Percentiles rank a stretch among this genome's conserved stretches.
Evolutionary conservation across 2,329 filamentous ascomycete species (phyloP).

Genomic region (Phialophora expanda): DNA sequence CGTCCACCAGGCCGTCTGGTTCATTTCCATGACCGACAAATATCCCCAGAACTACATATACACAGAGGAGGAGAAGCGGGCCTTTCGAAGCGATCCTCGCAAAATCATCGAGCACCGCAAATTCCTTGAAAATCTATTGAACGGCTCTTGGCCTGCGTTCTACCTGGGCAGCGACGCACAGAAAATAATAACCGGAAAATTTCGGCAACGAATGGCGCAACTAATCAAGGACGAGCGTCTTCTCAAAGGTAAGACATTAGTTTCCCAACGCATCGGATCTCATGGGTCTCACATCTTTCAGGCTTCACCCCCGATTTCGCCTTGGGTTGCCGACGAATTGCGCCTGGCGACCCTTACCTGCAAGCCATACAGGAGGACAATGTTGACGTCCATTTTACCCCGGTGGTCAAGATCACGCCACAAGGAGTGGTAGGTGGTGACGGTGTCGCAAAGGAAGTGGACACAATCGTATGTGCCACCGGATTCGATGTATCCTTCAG

Average conservation of each 20-base stretch:
- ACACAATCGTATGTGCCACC: conserved; percentile 46
- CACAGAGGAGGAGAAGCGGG: conserved; percentile 47
- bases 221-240: conserved; percentile 58
- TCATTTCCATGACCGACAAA: conserved; percentile 52
- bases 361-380: conserved; percentile 51
- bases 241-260: conserved; percentile 42
- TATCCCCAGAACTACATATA: conserved; percentile 52
- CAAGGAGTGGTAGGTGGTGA: conserved; percentile 40
- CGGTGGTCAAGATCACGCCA: conserved; percentile 14
- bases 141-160: conserved; percentile 54
- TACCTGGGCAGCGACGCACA: conserved; percentile 51
- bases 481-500: conserved; percentile 41
- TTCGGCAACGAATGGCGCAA: conserved; percentile 53
- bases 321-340: conserved; percentile 52
- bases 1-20: conserved; percentile 44
- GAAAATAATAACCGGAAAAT: conserved; percentile 45
- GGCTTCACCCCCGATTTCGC: conserved; percentile 49
- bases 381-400: conserved; percentile 56
- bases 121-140: conserved; percentile 53
- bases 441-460: conserved; percentile 42
- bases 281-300: no score
- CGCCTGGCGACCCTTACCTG: conserved; percentile 58
- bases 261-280: no score
- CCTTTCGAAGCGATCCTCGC: conserved; percentile 45
- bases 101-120: conserved; percentile 52